Evolutionary conservation across 148 eudicot species (phyloP).

Genomic region (Polygonum maritimum): DNA sequence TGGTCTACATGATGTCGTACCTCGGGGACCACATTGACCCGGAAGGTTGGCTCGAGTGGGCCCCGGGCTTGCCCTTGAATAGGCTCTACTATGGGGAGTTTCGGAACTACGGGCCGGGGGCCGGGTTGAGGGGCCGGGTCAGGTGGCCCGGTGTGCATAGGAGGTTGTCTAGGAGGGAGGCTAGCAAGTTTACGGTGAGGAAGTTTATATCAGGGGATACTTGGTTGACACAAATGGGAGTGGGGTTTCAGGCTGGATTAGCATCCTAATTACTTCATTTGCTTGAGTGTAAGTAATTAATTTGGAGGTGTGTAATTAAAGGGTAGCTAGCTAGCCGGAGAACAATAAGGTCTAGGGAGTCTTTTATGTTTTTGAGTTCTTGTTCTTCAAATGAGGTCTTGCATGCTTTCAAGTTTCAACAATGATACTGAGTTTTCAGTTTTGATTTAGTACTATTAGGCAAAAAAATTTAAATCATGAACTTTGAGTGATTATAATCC

Average conservation of each 20-base stretch:
- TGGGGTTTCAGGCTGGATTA: slow-evolving; percentile 25
- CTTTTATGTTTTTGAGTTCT: not conserved
- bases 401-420: not conserved
- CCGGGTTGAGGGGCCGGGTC: slow-evolving; percentile 16
- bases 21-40: slow-evolving; percentile 30
- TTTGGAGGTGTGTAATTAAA: not conserved
- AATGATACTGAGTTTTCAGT: no score
- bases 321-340: not conserved
- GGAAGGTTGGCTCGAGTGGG: slow-evolving; percentile 37
- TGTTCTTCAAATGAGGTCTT: not conserved
- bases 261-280: slow-evolving; percentile 2
- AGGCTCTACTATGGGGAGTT: slow-evolving; percentile 33
- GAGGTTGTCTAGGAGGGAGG: slow-evolving; percentile 11
- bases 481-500: no score
- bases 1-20: slow-evolving; percentile 26
- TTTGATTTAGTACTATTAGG: no score
- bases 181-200: slow-evolving; percentile 24
- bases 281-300: not conserved
- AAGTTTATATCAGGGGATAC: slow-evolving; percentile 21
- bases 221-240: slow-evolving; percentile 27
- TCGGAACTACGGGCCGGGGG: slow-evolving; percentile 29
- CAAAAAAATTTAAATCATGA: no score
- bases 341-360: not conserved
- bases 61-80: slow-evolving; percentile 11
- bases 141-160: slow-evolving; percentile 21